Percentiles rank a stretch among this genome's conserved stretches.
These are phyloP conservation scores for Mycena citricolor DNA, from an alignment of 1,284 basidiomycete species.

Conservation along the genomic window DNA sequence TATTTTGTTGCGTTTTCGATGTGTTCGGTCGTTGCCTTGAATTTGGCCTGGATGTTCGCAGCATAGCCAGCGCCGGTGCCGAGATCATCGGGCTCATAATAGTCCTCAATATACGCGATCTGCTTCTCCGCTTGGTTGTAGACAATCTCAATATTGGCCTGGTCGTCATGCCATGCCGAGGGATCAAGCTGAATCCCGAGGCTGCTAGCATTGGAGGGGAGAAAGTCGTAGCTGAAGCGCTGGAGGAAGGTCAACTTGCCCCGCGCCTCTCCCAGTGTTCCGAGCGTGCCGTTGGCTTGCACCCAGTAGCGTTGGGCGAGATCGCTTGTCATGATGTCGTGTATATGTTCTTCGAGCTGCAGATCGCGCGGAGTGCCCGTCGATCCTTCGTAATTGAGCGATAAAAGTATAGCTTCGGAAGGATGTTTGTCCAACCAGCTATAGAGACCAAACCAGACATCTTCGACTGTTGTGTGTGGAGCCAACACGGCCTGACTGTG, in stretches of 20 bases:
- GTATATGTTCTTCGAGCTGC: conserved; percentile 21
- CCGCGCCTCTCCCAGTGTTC: conserved; percentile 43
- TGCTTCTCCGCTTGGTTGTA: conserved; percentile 38
- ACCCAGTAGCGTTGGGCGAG: conserved; percentile 20
- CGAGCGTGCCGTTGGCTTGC: conserved; percentile 24
- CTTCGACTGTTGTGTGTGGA: conserved; percentile 20
- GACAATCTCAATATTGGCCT: conserved; percentile 37
- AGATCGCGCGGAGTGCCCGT: conserved; percentile 20
- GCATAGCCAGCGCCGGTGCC: conserved; percentile 31
- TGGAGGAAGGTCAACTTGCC: conserved; percentile 47
- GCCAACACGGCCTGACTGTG: conserved; percentile 20
- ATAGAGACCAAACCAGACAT: conserved; percentile 22
- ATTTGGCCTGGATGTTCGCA: conserved; percentile 41
- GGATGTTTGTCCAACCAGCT: conserved; percentile 22
- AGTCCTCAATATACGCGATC: conserved; percentile 45
- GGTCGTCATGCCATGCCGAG: conserved; percentile 42
- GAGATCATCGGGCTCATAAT: conserved; percentile 38
- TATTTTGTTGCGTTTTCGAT: conserved; percentile 35
- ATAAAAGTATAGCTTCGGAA: conserved; percentile 19
- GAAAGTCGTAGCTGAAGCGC: conserved; percentile 39
- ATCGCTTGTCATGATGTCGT: conserved; percentile 16
- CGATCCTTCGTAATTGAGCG: conserved; percentile 18
- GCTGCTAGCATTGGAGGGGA: conserved; percentile 35
- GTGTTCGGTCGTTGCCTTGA: conserved; percentile 37
- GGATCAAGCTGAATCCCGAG: conserved; percentile 44